A percentile compares a stretch with the other conserved stretches of the same genome.
These are phyloP conservation scores for Gloeopeniophorella convolvens DNA, from an alignment of 768 basidiomycete species.

Conservation along the genomic window DNA sequence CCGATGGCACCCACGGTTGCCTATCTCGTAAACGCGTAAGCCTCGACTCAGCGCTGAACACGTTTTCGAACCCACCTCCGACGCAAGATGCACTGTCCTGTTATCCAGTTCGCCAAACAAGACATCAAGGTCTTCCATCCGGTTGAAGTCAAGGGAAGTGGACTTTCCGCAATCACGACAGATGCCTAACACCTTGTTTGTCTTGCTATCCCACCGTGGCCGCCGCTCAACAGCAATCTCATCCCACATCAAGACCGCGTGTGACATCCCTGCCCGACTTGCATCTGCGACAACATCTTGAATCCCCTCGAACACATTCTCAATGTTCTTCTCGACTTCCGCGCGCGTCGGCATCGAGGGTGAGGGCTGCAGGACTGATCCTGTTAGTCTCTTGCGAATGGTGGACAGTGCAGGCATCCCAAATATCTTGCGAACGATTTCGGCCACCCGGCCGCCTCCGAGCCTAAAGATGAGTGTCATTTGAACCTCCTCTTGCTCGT, in stretches of 20 bases:
- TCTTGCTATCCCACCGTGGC: neutral
- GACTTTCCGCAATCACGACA: neutral
- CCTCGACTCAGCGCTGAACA: too few species aligned
- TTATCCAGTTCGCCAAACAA: neutral
- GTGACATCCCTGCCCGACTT: neutral
- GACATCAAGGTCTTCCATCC: neutral
- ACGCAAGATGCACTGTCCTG: neutral
- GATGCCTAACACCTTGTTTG: slow-evolving; percentile 1
- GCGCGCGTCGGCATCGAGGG: neutral
- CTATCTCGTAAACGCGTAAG: neutral
- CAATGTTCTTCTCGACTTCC: neutral
- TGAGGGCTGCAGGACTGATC: neutral
- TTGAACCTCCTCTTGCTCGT: neutral
- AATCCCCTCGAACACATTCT: neutral
- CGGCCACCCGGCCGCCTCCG: neutral
- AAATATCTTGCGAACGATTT: neutral
- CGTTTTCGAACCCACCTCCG: slow-evolving; percentile 2
- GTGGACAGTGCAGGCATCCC: neutral
- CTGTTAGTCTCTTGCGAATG: neutral
- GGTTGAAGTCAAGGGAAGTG: neutral
- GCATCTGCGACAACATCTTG: neutral
- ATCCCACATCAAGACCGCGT: neutral
- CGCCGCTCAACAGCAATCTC: neutral
- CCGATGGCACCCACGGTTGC: slow-evolving; percentile 4
- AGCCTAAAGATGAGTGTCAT: neutral